Base-by-base conservation (phyloP, 2,329 filamentous ascomycete species). In the Ceratocystis albifundus region DNA sequence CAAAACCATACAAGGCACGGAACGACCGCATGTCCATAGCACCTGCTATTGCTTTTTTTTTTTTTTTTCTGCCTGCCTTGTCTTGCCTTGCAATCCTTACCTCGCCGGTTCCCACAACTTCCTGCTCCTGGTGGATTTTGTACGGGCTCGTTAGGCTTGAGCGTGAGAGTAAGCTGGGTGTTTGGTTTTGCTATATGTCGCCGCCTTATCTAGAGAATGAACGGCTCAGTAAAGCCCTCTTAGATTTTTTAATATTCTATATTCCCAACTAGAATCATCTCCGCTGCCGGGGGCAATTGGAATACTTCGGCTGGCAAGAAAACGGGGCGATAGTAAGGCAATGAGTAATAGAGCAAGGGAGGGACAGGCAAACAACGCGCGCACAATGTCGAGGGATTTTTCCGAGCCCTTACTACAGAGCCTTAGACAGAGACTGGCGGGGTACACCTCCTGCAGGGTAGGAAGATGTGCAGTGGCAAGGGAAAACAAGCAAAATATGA, bases 401-500 rank as follows among this genome's bases (percentile, higher is more conserved):
- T 25, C 10, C 30, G 53, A 15, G 22, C 53, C 53, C 15, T 57
- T 57, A 17, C 15, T 41, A 4, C 36, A 41, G 36, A 41, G 36
- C 36, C 36, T 12, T 41, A 4, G 10, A 41, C 36, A 41, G 10
- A 32, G 8, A 15, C 53, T 28, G 17, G 30, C 20, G 53, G 53
- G 30, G 22, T 4, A 17, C 53, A 3, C 32, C 53, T 57, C 53
- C 53, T 57, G 12, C 53, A 30, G 20, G 53, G 32, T 57, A 57
- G 53, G 53, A 57, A 57, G 53, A 57, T 32, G 53, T 57, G 12
- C 41, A 45, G 36, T 30, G 32, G 25, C 25, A 63, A 63, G 45
- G 41, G 8, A 22, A 50, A 46, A 48, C 10, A 20, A 17, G 20
- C 41, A 63, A 46, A 63, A 63, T 63, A 15, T 63, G 61, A 63